phyloP scores from a whole-genome alignment of 1,284 basidiomycete genomes.

The Heliocybe sulcata region DNA sequence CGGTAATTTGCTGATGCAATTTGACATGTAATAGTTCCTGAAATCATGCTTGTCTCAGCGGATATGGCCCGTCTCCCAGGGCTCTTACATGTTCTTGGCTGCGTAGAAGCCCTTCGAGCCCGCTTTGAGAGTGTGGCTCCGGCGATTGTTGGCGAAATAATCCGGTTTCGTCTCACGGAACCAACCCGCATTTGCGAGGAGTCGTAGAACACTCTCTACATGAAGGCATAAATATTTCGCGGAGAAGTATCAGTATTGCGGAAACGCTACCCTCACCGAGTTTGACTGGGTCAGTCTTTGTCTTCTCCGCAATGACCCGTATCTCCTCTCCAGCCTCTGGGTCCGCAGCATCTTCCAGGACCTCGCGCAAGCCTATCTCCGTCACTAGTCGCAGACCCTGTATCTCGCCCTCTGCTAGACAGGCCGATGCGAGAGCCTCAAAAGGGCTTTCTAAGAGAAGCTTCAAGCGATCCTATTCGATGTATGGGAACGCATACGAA shows the following conservation, averaged over 20 bases:
- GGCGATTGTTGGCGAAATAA: slow-evolving; percentile 1
- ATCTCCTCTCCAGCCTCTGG: not conserved
- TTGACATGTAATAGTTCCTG: not conserved
- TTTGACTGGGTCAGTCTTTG: not conserved
- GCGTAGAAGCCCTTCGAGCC: not conserved
- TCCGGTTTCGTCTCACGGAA: not conserved
- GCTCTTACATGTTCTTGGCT: not conserved
- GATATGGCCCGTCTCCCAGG: not conserved
- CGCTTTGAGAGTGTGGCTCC: not conserved
- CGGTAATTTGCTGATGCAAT: not conserved
- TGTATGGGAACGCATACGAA: no score
- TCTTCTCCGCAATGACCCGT: not conserved
- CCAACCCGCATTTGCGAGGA: not conserved
- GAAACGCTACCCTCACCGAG: not conserved
- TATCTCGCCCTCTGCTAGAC: not conserved
- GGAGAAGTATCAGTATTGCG: not conserved
- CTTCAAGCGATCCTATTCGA: not conserved
- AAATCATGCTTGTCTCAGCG: not conserved
- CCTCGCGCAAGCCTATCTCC: not conserved
- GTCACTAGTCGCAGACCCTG: not conserved
- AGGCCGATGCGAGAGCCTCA: not conserved
- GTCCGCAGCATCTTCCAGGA: not conserved
- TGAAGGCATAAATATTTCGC: no score
- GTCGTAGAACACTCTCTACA: not conserved
- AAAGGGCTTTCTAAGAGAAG: not conserved